A percentile compares a stretch with the other conserved stretches of the same genome.
Evolutionary conservation across 2,329 filamentous ascomycete genomes (phyloP).

Genomic region (Herpomyces periplanetae): DNA sequence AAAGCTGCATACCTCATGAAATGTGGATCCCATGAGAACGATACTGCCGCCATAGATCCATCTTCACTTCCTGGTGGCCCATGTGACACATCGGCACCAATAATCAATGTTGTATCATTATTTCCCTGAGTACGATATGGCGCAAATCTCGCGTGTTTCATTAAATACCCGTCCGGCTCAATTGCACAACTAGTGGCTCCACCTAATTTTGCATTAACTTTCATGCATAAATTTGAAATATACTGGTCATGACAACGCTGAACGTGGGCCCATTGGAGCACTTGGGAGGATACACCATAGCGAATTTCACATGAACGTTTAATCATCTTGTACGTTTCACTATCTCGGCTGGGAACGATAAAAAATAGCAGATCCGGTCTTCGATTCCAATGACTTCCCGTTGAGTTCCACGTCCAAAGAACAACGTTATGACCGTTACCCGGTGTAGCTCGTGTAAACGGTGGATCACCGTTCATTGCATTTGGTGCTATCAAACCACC

Average conservation of each 20-base stretch:
- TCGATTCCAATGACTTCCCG: constrained; percentile 13
- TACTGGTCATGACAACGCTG: constrained; percentile 34
- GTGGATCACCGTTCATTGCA: constrained; percentile 11
- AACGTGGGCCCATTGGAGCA: constrained; percentile 30
- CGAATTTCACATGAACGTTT: constrained; percentile 68
- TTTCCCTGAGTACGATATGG: too few species aligned
- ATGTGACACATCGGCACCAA: constrained; percentile 73
- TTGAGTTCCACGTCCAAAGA: constrained; percentile 14
- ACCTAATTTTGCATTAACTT: constrained; percentile 79
- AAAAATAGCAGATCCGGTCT: constrained; percentile 42
- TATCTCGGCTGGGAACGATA: constrained; percentile 28
- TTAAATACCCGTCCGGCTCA: too few species aligned
- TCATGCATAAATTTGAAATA: constrained; percentile 75
- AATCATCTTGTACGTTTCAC: constrained; percentile 34
- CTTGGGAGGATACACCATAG: constrained; percentile 45
- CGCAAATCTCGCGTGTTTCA: too few species aligned
- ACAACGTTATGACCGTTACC: constrained; percentile 15
- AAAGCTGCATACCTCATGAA: constrained; percentile 36
- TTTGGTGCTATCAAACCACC: constrained; percentile 18
- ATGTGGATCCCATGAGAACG: constrained; percentile 25
- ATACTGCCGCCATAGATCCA: constrained; percentile 40
- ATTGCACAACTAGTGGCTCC: constrained; percentile 23
- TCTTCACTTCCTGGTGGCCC: constrained; percentile 21
- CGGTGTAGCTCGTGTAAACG: constrained; percentile 6
- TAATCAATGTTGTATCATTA: constrained; percentile 48